Percentiles rank a stretch among this genome's conserved stretches.
Conservation (phyloP, 2,329 filamentous ascomycete species). For the Truncatella angustata region DNA sequence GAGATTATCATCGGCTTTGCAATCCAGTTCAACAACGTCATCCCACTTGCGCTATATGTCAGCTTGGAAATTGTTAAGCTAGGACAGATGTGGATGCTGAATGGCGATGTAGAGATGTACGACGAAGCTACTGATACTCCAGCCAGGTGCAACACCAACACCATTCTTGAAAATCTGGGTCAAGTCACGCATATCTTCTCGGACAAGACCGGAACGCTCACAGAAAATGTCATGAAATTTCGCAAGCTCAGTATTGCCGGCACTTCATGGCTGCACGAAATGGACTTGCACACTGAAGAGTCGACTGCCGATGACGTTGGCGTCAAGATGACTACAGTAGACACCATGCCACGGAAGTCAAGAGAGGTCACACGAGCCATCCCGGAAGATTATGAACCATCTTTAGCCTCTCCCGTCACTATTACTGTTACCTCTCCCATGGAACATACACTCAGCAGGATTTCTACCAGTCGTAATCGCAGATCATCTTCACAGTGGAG, state of each 20-base stretch:
- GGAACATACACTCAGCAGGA: constrained; percentile 4
- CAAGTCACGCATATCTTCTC: constrained; percentile 90
- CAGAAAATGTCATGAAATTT: constrained; percentile 94
- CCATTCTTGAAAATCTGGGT: constrained; percentile 90
- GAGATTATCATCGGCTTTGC: constrained; percentile 86
- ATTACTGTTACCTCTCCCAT: constrained; percentile 23
- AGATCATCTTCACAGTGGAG: constrained; percentile 32
- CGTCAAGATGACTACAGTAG: background rate
- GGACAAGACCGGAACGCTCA: constrained; percentile 92
- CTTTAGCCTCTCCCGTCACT: constrained; percentile 17
- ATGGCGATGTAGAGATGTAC: constrained; percentile 86
- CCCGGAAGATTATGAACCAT: constrained; percentile 11
- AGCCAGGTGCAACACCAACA: constrained; percentile 86
- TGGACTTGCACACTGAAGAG: constrained; percentile 50
- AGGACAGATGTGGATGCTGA: constrained; percentile 73
- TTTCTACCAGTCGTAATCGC: constrained; percentile 17
- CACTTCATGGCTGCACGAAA: constrained; percentile 83
- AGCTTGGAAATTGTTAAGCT: constrained; percentile 86
- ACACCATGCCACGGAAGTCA: constrained; percentile 4
- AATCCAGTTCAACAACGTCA: constrained; percentile 96
- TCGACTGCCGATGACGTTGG: background rate
- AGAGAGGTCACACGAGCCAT: constrained; percentile 12
- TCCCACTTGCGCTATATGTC: constrained; percentile 87
- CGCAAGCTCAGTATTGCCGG: constrained; percentile 88
- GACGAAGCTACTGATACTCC: constrained; percentile 81